Evolutionary conservation across 2,329 filamentous ascomycete species (phyloP), one percentile per base, ranked within the genome.

Genomic region (Chrysoporthe deuterocubensis): DNA sequence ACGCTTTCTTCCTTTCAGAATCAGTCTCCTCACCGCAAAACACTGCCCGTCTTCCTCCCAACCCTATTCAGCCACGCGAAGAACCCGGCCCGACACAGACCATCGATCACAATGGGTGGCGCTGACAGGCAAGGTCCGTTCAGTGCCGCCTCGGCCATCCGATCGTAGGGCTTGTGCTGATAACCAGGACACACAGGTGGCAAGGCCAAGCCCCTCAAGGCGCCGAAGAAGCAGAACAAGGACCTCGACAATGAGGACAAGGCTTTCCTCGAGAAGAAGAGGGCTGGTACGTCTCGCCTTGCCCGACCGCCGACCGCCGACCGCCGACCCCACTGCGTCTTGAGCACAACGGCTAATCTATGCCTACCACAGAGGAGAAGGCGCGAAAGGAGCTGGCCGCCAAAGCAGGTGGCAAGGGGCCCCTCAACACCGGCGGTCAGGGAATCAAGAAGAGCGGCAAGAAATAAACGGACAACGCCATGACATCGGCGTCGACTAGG

Each of bases 391-490:
- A 94, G 11, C 78, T 96, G 81, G 89, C 90, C n/a, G 85, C 89
- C 70, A 92, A 93, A 83, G 90, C 92, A 58, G 90, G 91, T 75
- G 92, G 92, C 80, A 97, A 96, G 83, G 95, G 95, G 3, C 94
- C 95, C 48, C 79, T 97, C 78, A 94, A 94, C 82, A 91, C 89
- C 43, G 94, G 93, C 44, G 81, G 85, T 61, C 93, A 96, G 82
- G 94, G 93, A 71, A 97, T 98, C 85, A 97, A 97, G 90, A 97
- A 97, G 89, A 96, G 92, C 71, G 94, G 94, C 81, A 97, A 97
- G 92, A 97, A 97, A 90, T 97, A 86, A 82, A 75, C 58, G 64
- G 40, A 58, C 13, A 14, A 3, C 11, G 46, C 32, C 16, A 57
- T 37, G 46, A 34, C 46, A 34, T 14, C 9, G 16, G 60, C 54